Percentiles rank a stretch among this genome's conserved stretches.
Evolutionary conservation across 768 basidiomycete genomes (phyloP).

Genomic region (Gloeophyllum trabeum): DNA sequence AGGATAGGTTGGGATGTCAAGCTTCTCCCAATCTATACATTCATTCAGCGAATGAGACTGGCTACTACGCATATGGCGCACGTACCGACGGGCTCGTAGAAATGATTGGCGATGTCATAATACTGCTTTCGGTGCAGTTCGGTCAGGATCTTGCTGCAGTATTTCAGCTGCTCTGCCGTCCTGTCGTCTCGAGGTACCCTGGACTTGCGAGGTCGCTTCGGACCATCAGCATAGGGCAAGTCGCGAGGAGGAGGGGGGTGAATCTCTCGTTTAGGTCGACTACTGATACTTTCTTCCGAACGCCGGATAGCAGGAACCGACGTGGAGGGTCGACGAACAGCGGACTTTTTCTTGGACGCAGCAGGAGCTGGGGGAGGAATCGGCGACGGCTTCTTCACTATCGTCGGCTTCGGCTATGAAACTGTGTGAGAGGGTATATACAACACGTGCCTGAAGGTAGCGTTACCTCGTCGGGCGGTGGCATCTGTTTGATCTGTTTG

Average conservation of each 20-base stretch:
- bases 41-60: constrained; percentile 1
- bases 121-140: constrained; percentile 78
- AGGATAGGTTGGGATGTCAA: constrained; percentile 77
- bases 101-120: constrained; percentile 61
- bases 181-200: constrained; percentile 55
- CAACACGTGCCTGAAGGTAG: constrained; percentile 23
- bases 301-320: constrained; percentile 79
- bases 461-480: constrained; percentile 51
- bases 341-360: constrained; percentile 29
- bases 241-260: constrained; percentile 94
- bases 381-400: constrained; percentile 29
- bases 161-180: constrained; percentile 75
- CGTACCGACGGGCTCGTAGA: constrained; percentile 91
- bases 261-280: constrained; percentile 95
- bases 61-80: constrained; percentile 16
- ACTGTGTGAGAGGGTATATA: constrained; percentile 11
- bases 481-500: constrained; percentile 78
- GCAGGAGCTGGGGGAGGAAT: constrained; percentile 30
- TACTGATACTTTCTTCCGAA: constrained; percentile 46
- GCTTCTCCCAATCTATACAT: constrained; percentile 56
- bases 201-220: constrained; percentile 55
- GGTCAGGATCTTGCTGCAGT: constrained; percentile 61
- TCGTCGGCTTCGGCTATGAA: constrained; percentile 31
- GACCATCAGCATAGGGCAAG: constrained; percentile 66
- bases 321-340: constrained; percentile 63